Base-by-base conservation (phyloP, 176 grass and related monocot genomes). In the Poa pratensis region DNA sequence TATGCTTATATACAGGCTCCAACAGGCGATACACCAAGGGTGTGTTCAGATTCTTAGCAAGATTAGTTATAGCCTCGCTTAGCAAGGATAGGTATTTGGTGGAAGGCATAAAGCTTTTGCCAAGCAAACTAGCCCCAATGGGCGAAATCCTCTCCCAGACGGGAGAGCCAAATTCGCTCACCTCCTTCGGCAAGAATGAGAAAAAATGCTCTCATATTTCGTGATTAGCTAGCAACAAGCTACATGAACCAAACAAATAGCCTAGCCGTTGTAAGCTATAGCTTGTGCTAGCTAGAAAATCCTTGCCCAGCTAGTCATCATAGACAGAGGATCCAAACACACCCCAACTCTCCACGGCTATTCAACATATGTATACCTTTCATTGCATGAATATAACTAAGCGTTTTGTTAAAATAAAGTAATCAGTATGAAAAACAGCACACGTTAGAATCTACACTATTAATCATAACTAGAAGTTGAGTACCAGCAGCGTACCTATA, bases 381-480 rank as follows among this genome's bases (percentile, higher is more conserved):
- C 48, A 49, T 49, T 49, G 48, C 48, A 49, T 49, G 13, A 51
- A 17, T 51, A 51, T 51, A 51, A 51, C 49, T 17, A 51, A 51
- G 15, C 15, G 49, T 48, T 82, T 32, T 19, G 39, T 40, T 68
- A 9, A 46, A 76, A 43, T 15, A 43, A 30, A 22, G 65, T 16
- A 52, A 39, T 9, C 67, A 75, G 23, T 16, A 39, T 48, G 10
- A 13, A 34, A 48, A 52, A 40, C 22, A 82, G 18, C n/a, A 63
- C 43, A 42, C 9, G 76, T 39, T 14, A 35, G 71, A 71, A 73
- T 62, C n/a, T 64, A 5, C 27, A 39, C n/a, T 74, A 88, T 43
- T 30, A 49, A 46, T 35, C 9, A 48, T 8, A 52, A 52, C 51
- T 16, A 78, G 16, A 72, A 71, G 28, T 13, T 69, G 73, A 63